These are phyloP conservation scores for Magnusiomyces starmeri DNA, from an alignment of 1,139 yeast species.

Conservation along the genomic window DNA sequence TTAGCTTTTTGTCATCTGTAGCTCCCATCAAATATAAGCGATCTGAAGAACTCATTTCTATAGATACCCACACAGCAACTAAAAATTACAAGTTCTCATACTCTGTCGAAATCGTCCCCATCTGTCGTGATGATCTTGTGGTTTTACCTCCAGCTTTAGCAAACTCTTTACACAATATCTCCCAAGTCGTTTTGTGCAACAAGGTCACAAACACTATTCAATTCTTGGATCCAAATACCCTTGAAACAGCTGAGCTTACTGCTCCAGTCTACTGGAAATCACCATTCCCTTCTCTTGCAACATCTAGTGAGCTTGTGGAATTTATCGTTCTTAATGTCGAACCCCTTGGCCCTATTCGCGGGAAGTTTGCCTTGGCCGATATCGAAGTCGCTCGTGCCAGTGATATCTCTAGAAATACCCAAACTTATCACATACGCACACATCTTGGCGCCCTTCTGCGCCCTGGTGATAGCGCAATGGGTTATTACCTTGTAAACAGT, in stretches of 20 bases:
- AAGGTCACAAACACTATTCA: conserved; percentile 76
- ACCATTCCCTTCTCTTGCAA: conserved; percentile 77
- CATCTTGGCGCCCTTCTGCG: conserved; percentile 91
- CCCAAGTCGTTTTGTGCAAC: conserved; percentile 78
- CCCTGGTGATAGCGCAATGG: conserved; percentile 93
- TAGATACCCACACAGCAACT: conserved; percentile 86
- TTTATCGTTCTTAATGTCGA: conserved; percentile 90
- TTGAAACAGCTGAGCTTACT: conserved; percentile 72
- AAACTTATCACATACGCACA: conserved; percentile 71
- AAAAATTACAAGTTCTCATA: conserved; percentile 84
- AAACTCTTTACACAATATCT: conserved; percentile 71
- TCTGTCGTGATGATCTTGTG: conserved; percentile 93
- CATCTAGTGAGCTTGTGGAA: conserved; percentile 72
- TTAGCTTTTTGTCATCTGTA: conserved; percentile 79
- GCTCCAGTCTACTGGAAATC: conserved; percentile 78
- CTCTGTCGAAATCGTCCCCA: conserved; percentile 93
- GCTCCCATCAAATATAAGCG: conserved; percentile 82
- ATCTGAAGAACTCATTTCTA: conserved; percentile 86
- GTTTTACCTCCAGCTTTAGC: conserved; percentile 84
- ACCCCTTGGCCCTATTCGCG: conserved; percentile 77
- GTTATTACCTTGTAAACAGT: conserved; percentile 75
- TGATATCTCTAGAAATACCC: conserved; percentile 79
- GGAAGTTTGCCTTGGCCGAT: conserved; percentile 83
- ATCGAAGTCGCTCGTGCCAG: conserved; percentile 78
- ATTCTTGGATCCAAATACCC: conserved; percentile 74